Evolutionary conservation across 345 rosid genomes (phyloP).

Genomic region (Eucalyptus paniculata): DNA sequence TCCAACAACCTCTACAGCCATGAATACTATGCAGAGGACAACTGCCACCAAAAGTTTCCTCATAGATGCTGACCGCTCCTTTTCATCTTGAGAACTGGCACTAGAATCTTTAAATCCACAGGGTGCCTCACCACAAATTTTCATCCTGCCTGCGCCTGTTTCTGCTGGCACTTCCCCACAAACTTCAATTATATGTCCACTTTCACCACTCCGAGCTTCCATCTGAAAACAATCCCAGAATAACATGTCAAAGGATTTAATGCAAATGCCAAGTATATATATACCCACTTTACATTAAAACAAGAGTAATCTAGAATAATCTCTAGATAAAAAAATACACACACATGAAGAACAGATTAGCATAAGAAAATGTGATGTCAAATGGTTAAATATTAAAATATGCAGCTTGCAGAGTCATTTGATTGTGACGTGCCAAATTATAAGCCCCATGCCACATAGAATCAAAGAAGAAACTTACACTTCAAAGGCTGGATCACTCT

Average conservation of each 20-base stretch:
- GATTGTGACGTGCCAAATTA: background rate
- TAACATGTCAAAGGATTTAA: background rate
- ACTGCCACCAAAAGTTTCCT: slow-evolving; percentile 44
- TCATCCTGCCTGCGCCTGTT: slow-evolving; percentile 8
- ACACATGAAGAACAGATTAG: background rate
- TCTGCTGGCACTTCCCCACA: slow-evolving; percentile 21
- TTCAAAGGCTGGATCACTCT: background rate
- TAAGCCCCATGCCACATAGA: background rate
- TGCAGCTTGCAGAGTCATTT: background rate
- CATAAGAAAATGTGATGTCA: background rate
- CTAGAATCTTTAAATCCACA: slow-evolving; percentile 49
- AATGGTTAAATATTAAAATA: background rate
- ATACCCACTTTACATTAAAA: background rate
- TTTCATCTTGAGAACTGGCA: slow-evolving; percentile 30
- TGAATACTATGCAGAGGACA: slow-evolving; percentile 38
- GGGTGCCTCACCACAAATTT: slow-evolving; percentile 33
- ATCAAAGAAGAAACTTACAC: background rate
- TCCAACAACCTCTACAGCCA: slow-evolving; percentile 56
- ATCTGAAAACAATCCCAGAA: slow-evolving; percentile 9
- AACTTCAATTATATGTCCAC: slow-evolving; percentile 31
- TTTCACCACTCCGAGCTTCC: slow-evolving; percentile 23
- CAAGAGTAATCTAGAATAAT: background rate
- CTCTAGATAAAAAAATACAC: background rate
- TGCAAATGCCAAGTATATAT: background rate
- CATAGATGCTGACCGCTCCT: slow-evolving; percentile 39